Evolutionary conservation across 2,329 filamentous ascomycete species (phyloP), one percentile per base, ranked within the genome.

Genomic region (Exserohilum rostratum): DNA sequence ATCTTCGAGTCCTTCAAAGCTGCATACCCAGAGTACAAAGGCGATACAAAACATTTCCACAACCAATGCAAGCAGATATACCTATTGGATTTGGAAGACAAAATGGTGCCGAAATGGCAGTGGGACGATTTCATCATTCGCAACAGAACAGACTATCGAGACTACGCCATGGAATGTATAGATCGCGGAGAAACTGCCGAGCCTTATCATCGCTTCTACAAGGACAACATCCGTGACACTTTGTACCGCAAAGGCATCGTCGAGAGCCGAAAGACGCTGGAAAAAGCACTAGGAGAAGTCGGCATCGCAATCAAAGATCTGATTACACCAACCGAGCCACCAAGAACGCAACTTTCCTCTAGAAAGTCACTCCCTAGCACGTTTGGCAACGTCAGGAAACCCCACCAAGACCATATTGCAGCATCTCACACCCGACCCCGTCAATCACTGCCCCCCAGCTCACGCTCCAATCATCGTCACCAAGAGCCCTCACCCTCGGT

Each of bases 101-200:
- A 64, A 33, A 72, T 73, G 68, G 65, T 73, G 12, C 68, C 73
- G 1, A 74, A 69, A 35, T 75, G 64, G 58, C 69, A 72, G 33
- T 77, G 75, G 75, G 75, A 77, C 45, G 74, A 77, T 42, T 77
- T 64, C 49, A 67, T 77, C 31, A 67, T 76, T 22, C 66, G 74
- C 13, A 67, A 71, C 50, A 56, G 61, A 22, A 70, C 56, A 5
- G 71, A 76, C n/a, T 77, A 70, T 56, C 62, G 48, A 12, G 39
- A 48, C 1, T 74, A 76, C 22, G 55, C 42, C 0, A 18, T 53
- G 7, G 53, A 63, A 6, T 72, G 71, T 47, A 18, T 61, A 1
- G 61, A 68, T 2, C 50, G 55, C 5, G 70, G 68, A 13, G 62
- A 68, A 35, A 59, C 68, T 25, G 46, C 60, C 0, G 56, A 69